phyloP scores from a whole-genome alignment of 164 flowering plant genomes.

The Sextonia rubra region DNA sequence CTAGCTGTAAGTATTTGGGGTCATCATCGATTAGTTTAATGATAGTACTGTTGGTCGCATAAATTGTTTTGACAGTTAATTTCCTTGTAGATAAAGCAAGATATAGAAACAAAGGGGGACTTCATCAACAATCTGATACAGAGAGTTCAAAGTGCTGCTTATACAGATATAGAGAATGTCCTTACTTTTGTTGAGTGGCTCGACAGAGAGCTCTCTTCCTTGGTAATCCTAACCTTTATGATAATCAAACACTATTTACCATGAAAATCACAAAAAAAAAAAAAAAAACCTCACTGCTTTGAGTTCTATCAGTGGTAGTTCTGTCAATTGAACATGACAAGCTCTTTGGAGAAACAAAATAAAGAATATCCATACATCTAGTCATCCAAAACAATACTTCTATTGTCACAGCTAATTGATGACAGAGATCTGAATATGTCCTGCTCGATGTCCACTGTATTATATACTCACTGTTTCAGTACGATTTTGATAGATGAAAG shows the following conservation, averaged over 20 bases:
- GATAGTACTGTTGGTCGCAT: background rate
- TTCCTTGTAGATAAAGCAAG: constrained; percentile 46
- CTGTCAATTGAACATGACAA: background rate
- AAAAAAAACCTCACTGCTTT: background rate
- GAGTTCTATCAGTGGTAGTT: background rate
- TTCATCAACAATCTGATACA: constrained; percentile 54
- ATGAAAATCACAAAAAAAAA: background rate
- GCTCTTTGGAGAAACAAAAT: background rate
- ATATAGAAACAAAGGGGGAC: constrained; percentile 64
- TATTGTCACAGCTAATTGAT: too few relatives aligned
- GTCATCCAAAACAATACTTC: background rate
- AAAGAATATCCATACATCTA: background rate
- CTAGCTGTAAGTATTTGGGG: constrained; percentile 43
- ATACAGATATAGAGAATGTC: constrained; percentile 50
- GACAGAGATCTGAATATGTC: too few relatives aligned
- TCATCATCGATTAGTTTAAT: background rate
- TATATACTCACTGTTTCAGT: too few relatives aligned
- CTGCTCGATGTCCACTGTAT: too few relatives aligned
- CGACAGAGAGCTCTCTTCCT: constrained; percentile 53
- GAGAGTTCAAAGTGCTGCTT: constrained; percentile 42
- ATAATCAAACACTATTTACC: background rate
- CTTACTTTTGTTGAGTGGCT: constrained; percentile 63
- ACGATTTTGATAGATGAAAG: too few relatives aligned
- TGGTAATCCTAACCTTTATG: constrained; percentile 35
- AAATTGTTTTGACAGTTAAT: background rate